Evolutionary conservation across 148 eudicot genomes (phyloP), one percentile per base, ranked within the genome.

Genomic region (Vaccinium darrowii): DNA sequence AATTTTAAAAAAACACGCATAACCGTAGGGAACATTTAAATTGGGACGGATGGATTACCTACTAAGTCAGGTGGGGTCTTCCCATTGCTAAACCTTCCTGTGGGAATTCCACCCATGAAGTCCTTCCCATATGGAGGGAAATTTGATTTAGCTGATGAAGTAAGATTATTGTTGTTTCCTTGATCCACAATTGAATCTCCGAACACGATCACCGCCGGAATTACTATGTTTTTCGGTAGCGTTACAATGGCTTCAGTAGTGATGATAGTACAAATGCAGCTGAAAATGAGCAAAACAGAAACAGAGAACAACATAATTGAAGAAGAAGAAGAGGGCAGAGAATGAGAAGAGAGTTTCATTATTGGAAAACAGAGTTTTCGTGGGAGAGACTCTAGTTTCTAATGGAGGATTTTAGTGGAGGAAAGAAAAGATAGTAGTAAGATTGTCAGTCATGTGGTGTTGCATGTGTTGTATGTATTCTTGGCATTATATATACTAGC

Each of bases 171-270:
- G 83, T 94, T 94, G 85, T 89, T 90, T 1, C 97, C 97, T 2
- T 94, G 94, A 82, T 94, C 97, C 8, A 91, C 88, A 3, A 92
- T 89, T 4, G 97, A 94, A 74, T 94, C 97, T 62, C 97, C 97
- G 39, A 91, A 94, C 30, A 86, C 91, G 0, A 92, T 78, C 1
- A 94, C 79, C 3, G 91, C 98, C 16, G 96, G 89, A 15, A 92
- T 19, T 2, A 90, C 88, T 6, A 87, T 65, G 47, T 88, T 89
- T 1, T 58, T 74, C 30, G 95, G 96, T 4, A 91, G 84, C 73
- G 53, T 84, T 8, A 91, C 3, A 0, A 18, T 77, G n/a, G 80
- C 89, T 3, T 87, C 85, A 23, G 39, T 13, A 69, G 18, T 69
- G 11, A 33, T 51, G 7, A 8, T 25, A 43, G 1, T 30, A 30